Conservation (phyloP, 1,139 yeast species). For the Taphrina wiesneri region DNA sequence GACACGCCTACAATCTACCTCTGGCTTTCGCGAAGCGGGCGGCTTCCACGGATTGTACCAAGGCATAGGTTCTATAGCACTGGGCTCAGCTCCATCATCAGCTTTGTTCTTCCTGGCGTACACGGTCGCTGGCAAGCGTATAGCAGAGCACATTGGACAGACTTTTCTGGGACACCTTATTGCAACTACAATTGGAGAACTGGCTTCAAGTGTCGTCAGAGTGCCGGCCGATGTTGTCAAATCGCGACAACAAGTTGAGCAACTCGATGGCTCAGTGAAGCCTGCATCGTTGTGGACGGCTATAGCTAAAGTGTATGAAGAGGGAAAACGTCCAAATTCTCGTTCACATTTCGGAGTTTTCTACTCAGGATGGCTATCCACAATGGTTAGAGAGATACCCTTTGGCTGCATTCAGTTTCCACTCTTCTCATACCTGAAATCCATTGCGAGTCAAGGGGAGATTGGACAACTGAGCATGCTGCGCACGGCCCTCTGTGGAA, state of each 20-base stretch:
- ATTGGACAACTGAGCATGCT: constrained; percentile 55
- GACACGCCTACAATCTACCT: constrained; percentile 90
- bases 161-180: constrained; percentile 40
- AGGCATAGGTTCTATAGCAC: constrained; percentile 89
- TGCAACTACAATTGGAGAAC: constrained; percentile 87
- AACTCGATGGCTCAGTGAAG: constrained; percentile 59
- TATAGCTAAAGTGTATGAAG: constrained; percentile 13
- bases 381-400: constrained; percentile 92
- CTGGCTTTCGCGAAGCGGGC: constrained; percentile 89
- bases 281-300: constrained; percentile 10
- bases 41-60: constrained; percentile 88
- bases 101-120: constrained; percentile 86
- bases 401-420: constrained; percentile 96
- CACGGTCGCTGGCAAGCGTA: constrained; percentile 52
- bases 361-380: constrained; percentile 90
- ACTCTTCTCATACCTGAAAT: constrained; percentile 77
- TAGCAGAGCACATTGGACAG: background rate
- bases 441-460: constrained; percentile 52
- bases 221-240: constrained; percentile 97
- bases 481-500: constrained; percentile 92
- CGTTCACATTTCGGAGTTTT: constrained; percentile 64
- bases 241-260: constrained; percentile 65
- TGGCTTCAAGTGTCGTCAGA: constrained; percentile 87
- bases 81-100: constrained; percentile 89
- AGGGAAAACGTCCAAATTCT: constrained; percentile 14